Evolutionary conservation across 2,329 filamentous ascomycete species (phyloP).

Genomic region (Juglanconis oblonga): DNA sequence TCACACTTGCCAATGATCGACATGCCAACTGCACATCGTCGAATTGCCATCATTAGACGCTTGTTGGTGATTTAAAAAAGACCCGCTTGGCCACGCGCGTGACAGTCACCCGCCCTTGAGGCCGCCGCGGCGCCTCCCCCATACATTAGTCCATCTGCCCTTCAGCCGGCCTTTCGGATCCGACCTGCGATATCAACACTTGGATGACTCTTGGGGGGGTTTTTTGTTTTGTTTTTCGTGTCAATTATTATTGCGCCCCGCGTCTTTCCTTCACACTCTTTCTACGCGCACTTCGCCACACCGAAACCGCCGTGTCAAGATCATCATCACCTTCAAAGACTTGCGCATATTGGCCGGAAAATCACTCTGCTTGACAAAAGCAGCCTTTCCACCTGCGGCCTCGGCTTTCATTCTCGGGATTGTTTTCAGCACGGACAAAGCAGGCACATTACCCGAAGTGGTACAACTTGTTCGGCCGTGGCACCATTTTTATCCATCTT

Average conservation of each 20-base stretch:
- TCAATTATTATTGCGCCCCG: too few relatives aligned
- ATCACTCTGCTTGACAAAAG: too few relatives aligned
- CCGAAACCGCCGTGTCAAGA: background rate
- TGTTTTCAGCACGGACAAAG: background rate
- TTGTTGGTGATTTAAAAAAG: slow-evolving; percentile 14
- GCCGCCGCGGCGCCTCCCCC: background rate
- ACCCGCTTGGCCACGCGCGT: slow-evolving; percentile 8
- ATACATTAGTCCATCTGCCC: background rate
- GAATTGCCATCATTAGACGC: slow-evolving; percentile 8
- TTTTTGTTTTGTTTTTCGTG: too few relatives aligned
- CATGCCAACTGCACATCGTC: slow-evolving; percentile 5
- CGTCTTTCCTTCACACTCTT: too few relatives aligned
- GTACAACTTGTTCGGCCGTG: background rate
- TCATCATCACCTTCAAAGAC: background rate
- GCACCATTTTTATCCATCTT: background rate
- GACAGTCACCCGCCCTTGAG: background rate
- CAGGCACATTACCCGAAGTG: background rate
- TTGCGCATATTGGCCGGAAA: too few relatives aligned
- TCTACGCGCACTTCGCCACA: too few relatives aligned
- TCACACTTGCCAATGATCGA: slow-evolving; percentile 15
- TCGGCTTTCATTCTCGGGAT: slow-evolving; percentile 4
- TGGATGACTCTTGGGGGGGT: too few relatives aligned
- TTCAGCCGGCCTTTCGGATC: slow-evolving; percentile 1
- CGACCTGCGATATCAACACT: background rate
- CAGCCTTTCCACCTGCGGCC: background rate